Percentiles rank a stretch among this genome's conserved stretches.
phyloP scores from a whole-genome alignment of 1,139 yeast species.

The Kurtzmaniella quercitrusa region DNA sequence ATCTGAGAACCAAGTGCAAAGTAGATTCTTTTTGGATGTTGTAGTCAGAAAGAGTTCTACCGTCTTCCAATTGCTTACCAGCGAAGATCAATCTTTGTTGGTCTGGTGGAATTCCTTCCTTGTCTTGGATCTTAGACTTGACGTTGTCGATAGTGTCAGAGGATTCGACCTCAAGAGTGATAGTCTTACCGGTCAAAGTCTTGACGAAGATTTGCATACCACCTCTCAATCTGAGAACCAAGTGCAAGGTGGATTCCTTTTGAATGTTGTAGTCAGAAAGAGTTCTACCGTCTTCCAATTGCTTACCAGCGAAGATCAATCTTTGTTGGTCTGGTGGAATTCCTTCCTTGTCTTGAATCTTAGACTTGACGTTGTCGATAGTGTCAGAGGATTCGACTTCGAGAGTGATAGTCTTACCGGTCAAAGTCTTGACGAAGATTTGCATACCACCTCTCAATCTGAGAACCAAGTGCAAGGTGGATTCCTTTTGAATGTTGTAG shows the following conservation, averaged over 20 bases:
- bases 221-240: constrained; percentile 98
- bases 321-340: constrained; percentile 99
- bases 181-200: constrained; percentile 98
- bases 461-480: constrained; percentile 91
- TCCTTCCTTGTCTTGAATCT: constrained; percentile 99
- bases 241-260: constrained; percentile 71
- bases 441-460: constrained; percentile 99
- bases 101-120: constrained; percentile 99
- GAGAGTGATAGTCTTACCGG: constrained; percentile 87
- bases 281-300: constrained; percentile 98
- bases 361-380: constrained; percentile 87
- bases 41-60: constrained; percentile 68
- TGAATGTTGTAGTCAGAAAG: constrained; percentile 35
- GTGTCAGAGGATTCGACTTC: constrained; percentile 29
- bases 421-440: constrained; percentile 97
- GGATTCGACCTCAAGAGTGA: constrained; percentile 38
- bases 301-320: constrained; percentile 99
- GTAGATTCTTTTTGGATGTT: constrained; percentile 52
- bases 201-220: constrained; percentile 99
- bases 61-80: constrained; percentile 99
- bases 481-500: constrained; percentile 36
- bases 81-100: constrained; percentile 99
- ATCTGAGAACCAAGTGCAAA: constrained; percentile 92
- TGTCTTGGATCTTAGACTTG: constrained; percentile 98
- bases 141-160: constrained; percentile 60